Conservation (phyloP, 495 filamentous ascomycete species). For the Letharia lupina region DNA sequence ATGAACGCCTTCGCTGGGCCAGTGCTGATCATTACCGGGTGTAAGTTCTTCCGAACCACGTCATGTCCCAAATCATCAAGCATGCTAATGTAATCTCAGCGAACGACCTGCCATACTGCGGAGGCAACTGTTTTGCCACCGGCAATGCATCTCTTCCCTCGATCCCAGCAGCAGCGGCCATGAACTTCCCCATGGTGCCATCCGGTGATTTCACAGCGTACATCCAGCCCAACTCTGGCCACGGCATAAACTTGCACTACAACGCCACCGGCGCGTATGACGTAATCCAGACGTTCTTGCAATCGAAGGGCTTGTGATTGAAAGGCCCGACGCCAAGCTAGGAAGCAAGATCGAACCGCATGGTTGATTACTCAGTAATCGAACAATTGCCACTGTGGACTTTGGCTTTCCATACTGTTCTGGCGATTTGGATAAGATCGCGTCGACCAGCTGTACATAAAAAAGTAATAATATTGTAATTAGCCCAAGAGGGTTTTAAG, state of each 20-base stretch:
- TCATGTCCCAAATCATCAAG: background rate
- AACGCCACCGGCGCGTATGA: constrained; percentile 39
- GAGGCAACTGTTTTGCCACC: constrained; percentile 41
- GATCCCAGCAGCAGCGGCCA: constrained; percentile 34
- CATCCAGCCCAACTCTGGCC: constrained; percentile 42
- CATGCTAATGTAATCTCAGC: constrained; percentile 22
- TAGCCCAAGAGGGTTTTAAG: background rate
- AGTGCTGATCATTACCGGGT: constrained; percentile 41
- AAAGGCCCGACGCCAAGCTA: background rate
- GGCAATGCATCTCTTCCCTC: constrained; percentile 28
- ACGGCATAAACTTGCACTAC: constrained; percentile 45
- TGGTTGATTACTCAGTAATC: background rate
- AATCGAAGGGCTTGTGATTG: constrained; percentile 25
- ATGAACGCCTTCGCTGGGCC: constrained; percentile 37
- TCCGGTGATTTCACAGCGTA: constrained; percentile 36
- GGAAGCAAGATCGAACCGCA: background rate
- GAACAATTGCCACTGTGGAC: background rate
- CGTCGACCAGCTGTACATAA: background rate
- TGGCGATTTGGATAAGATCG: background rate
- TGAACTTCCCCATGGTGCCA: constrained; percentile 34
- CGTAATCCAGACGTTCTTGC: constrained; percentile 33
- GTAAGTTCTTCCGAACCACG: constrained; percentile 8
- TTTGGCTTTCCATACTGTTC: background rate
- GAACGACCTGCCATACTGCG: constrained; percentile 45
- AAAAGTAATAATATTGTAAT: background rate